Evolutionary conservation across 2,329 filamentous ascomycete species (phyloP).

Genomic region (Rhexocercosporidium sp.): DNA sequence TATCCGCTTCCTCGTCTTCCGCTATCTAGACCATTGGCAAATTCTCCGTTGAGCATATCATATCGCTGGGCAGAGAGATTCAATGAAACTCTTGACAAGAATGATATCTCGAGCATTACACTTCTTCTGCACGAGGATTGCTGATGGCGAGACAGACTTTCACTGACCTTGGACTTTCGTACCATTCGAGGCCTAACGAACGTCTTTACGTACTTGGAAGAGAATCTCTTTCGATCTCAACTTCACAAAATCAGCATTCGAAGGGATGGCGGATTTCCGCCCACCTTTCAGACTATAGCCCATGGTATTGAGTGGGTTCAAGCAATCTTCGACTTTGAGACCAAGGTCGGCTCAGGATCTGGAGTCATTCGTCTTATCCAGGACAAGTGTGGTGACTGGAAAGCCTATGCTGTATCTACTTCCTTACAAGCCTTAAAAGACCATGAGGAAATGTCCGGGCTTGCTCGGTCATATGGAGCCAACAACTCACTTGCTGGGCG

Average conservation of each 20-base stretch:
- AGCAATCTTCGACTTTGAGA: too few species aligned
- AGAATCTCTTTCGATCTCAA: background rate
- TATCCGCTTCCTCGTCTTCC: too few species aligned
- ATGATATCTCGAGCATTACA: too few species aligned
- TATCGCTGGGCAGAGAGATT: too few species aligned
- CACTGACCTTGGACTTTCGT: constrained; percentile 47
- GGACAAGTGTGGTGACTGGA: background rate
- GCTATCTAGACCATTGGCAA: too few species aligned
- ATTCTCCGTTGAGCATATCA: too few species aligned
- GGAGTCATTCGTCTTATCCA: too few species aligned
- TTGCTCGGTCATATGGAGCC: background rate
- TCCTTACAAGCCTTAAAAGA: background rate
- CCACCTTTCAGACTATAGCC: constrained; percentile 39
- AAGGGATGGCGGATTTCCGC: background rate
- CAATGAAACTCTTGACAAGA: too few species aligned
- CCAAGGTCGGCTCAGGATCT: too few species aligned
- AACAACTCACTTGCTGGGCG: background rate
- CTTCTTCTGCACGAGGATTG: too few species aligned
- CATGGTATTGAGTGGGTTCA: too few species aligned
- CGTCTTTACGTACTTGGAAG: background rate
- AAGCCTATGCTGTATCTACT: background rate
- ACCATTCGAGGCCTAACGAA: constrained; percentile 42
- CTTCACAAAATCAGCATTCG: background rate
- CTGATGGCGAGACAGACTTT: constrained; percentile 47
- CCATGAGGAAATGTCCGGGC: background rate